These are phyloP conservation scores for Yamadazyma tumulicola DNA, from an alignment of 805 yeast species.

Conservation along the genomic window DNA sequence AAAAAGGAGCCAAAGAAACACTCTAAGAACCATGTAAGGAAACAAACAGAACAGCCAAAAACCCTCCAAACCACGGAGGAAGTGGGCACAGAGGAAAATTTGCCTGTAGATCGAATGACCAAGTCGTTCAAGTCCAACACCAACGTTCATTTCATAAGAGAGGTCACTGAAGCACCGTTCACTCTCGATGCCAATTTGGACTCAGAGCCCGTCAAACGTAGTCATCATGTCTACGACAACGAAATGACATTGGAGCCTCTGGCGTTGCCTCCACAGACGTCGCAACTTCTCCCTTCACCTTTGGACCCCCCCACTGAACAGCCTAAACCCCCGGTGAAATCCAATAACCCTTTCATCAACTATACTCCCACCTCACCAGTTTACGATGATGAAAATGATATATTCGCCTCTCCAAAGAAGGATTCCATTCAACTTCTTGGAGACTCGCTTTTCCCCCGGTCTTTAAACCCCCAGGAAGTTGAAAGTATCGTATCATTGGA, in stretches of 20 bases:
- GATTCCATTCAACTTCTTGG: conserved; percentile 25
- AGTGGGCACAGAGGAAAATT: conserved; percentile 9
- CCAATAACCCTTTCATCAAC: conserved; percentile 12
- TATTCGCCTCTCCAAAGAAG: conserved; percentile 30
- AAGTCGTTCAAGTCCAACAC: conserved; percentile 15
- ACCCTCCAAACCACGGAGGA: conserved; percentile 1
- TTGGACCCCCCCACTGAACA: not conserved
- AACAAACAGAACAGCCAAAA: not conserved
- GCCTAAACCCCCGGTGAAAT: conserved; percentile 2
- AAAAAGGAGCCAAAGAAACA: not conserved
- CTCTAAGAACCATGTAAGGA: conserved; percentile 1
- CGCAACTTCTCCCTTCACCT: not conserved
- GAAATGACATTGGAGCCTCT: conserved; percentile 25
- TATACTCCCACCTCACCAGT: conserved; percentile 1
- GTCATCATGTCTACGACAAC: conserved; percentile 20
- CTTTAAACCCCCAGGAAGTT: conserved; percentile 62
- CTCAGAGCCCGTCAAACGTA: conserved; percentile 23
- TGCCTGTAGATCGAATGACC: conserved; percentile 10
- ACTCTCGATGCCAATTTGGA: conserved; percentile 2
- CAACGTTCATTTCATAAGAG: conserved; percentile 25
- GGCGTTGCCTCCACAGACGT: conserved; percentile 11
- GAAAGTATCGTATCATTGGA: conserved; percentile 72
- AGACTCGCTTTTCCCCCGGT: conserved; percentile 68
- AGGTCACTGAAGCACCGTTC: conserved; percentile 18
- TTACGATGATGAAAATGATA: conserved; percentile 7